Base-by-base conservation (phyloP, 208 protist genomes). In the Herpetomonas muscarum region DNA sequence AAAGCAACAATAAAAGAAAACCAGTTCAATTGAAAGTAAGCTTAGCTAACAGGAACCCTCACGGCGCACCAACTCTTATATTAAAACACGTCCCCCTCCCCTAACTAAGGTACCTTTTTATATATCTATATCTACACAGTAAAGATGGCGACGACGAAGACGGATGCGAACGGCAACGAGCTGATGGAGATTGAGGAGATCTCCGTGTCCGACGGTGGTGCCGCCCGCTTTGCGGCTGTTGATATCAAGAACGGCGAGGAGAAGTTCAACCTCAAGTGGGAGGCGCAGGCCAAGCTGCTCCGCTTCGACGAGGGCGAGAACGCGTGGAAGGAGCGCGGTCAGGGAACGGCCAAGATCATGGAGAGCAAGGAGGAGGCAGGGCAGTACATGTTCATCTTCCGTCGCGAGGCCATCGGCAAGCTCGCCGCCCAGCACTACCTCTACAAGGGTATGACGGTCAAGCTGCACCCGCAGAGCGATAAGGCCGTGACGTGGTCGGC, bases 251-350 rank as follows among this genome's bases (percentile, higher is more conserved):
- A 67, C 51, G 92, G 86, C 28, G 87, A 94, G 67, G 88, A 97
- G 53, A 74, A 85, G 51, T 92, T 80, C 53, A 71, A 90, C 49
- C 32, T 84, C 3, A 58, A 86, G 3, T 97, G 78, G 75, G 67
- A 90, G 61, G 61, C 82, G 44, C 62, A 59, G 9, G 80, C 63
- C 34, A 93, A 94, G 76, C 74, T 95, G 21, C 67, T 92, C 30
- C 88, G 92, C 51, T 97, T 97, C 56, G 88, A 97, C 45, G 88
- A 97, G 57, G 92, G 87, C 28, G 89, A 95, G 68, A 97, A 97
- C 57, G 56, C 74, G 63, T 97, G 92, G 92, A 97, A 95, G 76
- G 92, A 97, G 74, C 80, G 92, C 41, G 92, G 87, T 0, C 70
- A 89, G 56, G 92, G 92, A 2, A 76, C 61, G 7, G 84, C 82